These are phyloP conservation scores for Carex scoparia DNA, from an alignment of 176 grass and related monocot species.

Conservation along the genomic window DNA sequence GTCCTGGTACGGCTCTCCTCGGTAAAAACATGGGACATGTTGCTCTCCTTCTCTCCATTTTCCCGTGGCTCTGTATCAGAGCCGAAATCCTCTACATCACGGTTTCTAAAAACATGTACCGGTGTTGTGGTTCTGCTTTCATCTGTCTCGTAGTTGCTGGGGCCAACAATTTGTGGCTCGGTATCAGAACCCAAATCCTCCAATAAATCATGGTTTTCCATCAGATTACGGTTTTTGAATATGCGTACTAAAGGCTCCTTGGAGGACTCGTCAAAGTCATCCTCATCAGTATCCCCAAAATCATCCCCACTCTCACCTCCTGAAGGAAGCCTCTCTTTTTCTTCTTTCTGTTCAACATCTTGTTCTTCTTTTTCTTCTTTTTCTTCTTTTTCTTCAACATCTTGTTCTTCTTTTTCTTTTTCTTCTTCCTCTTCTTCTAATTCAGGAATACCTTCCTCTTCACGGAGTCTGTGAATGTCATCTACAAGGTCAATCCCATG, in stretches of 20 bases:
- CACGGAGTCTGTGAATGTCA: constrained; percentile 62
- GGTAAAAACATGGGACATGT: constrained; percentile 8
- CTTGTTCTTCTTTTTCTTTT: constrained; percentile 5
- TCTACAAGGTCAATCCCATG: constrained; percentile 66
- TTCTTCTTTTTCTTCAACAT: constrained; percentile 53
- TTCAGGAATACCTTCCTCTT: constrained; percentile 94
- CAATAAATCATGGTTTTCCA: constrained; percentile 27
- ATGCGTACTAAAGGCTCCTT: constrained; percentile 66
- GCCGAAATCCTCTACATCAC: background rate
- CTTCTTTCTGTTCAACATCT: constrained; percentile 51
- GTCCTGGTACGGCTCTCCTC: constrained; percentile 13
- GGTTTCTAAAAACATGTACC: constrained; percentile 2
- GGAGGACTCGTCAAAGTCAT: constrained; percentile 87
- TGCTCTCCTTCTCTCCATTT: constrained; percentile 17
- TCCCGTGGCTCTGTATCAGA: constrained; percentile 3
- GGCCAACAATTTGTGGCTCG: constrained; percentile 26
- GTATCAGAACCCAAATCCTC: constrained; percentile 27
- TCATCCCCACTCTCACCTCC: constrained; percentile 50
- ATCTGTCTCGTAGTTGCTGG: constrained; percentile 51
- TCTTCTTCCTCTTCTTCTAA: constrained; percentile 69
- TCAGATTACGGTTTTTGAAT: constrained; percentile 54
- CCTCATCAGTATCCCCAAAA: constrained; percentile 57
- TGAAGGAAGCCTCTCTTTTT: constrained; percentile 26
- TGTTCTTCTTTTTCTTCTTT: constrained; percentile 32
- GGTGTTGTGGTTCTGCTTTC: constrained; percentile 44